A percentile compares a stretch with the other conserved stretches of the same genome.
phyloP scores from a whole-genome alignment of 768 basidiomycete species.

The Lentinula raphanica region DNA sequence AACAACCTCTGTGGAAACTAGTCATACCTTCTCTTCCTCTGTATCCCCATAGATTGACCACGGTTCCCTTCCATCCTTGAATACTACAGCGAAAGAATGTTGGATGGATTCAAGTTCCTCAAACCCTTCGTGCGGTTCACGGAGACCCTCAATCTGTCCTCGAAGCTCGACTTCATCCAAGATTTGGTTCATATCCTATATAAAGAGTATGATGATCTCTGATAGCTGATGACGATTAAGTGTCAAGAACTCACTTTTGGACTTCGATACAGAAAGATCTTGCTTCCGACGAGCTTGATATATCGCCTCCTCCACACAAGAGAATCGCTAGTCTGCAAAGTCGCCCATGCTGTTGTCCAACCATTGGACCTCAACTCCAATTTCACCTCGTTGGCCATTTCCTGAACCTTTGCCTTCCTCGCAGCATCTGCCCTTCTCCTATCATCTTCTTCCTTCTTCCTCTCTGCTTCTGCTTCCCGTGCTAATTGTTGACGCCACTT shows the following conservation, averaged over 20 bases:
- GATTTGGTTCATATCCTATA: constrained; percentile 32
- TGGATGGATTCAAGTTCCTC: constrained; percentile 64
- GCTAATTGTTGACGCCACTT: constrained; percentile 49
- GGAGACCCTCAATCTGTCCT: constrained; percentile 39
- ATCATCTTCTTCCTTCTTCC: constrained; percentile 38
- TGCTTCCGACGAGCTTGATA: constrained; percentile 47
- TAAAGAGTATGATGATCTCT: background rate
- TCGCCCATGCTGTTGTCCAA: constrained; percentile 52
- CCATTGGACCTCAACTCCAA: constrained; percentile 28
- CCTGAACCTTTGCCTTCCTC: constrained; percentile 41
- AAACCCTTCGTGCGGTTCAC: constrained; percentile 64
- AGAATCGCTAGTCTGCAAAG: constrained; percentile 49
- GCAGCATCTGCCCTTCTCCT: constrained; percentile 36
- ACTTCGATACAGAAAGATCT: constrained; percentile 45
- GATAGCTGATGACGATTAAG: background rate
- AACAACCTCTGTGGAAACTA: background rate
- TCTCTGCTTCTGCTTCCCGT: constrained; percentile 37
- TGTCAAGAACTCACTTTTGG: constrained; percentile 38
- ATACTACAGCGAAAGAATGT: constrained; percentile 62
- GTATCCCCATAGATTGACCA: constrained; percentile 62
- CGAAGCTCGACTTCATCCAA: constrained; percentile 43
- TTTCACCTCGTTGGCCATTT: constrained; percentile 38
- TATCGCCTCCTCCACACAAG: constrained; percentile 63
- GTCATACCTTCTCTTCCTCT: constrained; percentile 54
- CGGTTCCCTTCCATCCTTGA: constrained; percentile 38